Evolutionary conservation across 495 filamentous ascomycete species (phyloP), one percentile per base, ranked within the genome.

Genomic region (Stereocaulon alpinum): DNA sequence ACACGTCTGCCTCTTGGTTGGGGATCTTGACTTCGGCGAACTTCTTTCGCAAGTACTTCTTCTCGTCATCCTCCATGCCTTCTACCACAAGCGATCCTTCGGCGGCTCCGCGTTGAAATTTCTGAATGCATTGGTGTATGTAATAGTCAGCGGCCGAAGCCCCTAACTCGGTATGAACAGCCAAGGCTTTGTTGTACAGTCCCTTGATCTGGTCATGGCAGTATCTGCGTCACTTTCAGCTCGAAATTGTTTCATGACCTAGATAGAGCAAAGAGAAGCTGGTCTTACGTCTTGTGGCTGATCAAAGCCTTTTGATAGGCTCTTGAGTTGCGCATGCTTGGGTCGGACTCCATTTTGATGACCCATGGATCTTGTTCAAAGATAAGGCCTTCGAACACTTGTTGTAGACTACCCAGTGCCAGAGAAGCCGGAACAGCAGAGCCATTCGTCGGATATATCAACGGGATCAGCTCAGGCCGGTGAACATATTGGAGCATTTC

Each of bases 291-390:
- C 44, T 82, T 80, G 6, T 73, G 70, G 20, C 72, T 76, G 6
- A 67, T 22, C 7, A 86, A 52, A 3, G 75, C 71, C 15, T 80
- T 74, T 5, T 73, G 47, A 2, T 88, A 71, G 17, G 67, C 68
- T n/a, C 62, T 56, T 9, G 59, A 56, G 18, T 69, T 62, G 24
- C 67, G 42, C 15, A 62, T 64, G 11, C 63, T 61, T 65, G 72
- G 67, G 59, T 77, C 63, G 42, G 58, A 59, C 41, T 52, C 58
- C 37, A 89, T 71, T 17, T 73, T 65, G n/a, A 78, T 64, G 20
- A 95, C 71, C 56, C 81, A 86, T 0, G 92, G 91, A 63, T 96
- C 91, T 17, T 82, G 60, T 15, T 68, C 67, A 24, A 95, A 82
- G 58, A 88, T 77, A 45, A 88, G 74, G 11, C 55, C 55, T 17